phyloP scores from a whole-genome alignment of 768 basidiomycete species.

The Tylopilus felleus region DNA sequence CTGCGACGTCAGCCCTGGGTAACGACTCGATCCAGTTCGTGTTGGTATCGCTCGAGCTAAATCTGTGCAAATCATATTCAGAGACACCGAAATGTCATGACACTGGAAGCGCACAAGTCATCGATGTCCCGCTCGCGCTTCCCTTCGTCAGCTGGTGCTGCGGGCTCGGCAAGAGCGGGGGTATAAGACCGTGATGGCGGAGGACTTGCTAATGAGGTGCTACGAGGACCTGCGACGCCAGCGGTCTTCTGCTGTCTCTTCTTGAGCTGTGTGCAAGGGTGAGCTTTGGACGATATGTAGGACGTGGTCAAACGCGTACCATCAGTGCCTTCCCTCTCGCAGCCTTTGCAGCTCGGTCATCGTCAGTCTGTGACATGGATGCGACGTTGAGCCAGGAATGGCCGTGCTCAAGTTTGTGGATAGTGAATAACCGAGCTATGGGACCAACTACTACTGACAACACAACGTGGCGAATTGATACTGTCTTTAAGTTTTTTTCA shows the following conservation, averaged over 20 bases:
- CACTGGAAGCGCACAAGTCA: conserved; percentile 55
- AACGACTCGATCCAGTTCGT: conserved; percentile 62
- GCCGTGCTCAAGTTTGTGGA: conserved; percentile 1
- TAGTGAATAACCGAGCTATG: conserved; percentile 1
- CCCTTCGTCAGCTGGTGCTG: conserved; percentile 35
- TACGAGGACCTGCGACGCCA: conserved; percentile 33
- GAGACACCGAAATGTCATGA: neutral
- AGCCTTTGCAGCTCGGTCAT: conserved; percentile 76
- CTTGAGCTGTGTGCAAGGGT: conserved; percentile 54
- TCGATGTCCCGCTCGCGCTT: conserved; percentile 47
- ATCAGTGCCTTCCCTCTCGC: conserved; percentile 82
- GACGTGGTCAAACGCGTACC: conserved; percentile 41
- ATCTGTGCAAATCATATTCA: conserved; percentile 34
- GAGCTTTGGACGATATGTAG: neutral
- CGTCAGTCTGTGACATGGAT: conserved; percentile 47
- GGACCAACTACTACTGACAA: neutral
- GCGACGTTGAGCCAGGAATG: conserved; percentile 2
- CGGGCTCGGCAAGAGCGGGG: conserved; percentile 44
- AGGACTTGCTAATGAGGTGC: conserved; percentile 38
- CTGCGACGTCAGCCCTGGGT: conserved; percentile 39
- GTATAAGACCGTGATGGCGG: conserved; percentile 51
- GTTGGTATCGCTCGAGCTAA: conserved; percentile 42
- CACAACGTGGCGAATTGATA: conserved; percentile 2
- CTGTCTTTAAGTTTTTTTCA: conserved; percentile 1
- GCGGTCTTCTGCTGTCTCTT: conserved; percentile 68